Conservation (phyloP, 148 eudicot genomes). For the Spergularia marina region DNA sequence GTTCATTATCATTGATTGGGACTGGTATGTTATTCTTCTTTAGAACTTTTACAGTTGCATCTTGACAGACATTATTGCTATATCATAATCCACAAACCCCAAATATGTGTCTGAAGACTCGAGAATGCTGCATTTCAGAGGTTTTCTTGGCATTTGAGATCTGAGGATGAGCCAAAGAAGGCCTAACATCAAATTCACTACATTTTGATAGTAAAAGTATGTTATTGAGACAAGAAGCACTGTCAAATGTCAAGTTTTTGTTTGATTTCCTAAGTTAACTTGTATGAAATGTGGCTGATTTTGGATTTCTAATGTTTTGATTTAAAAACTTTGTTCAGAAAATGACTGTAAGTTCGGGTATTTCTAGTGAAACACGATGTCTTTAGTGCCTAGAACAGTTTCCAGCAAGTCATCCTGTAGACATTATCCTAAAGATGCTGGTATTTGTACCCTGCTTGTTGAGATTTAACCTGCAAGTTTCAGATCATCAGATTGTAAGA, state of each 20-base stretch:
- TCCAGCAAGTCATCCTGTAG: no score
- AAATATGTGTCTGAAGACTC: background rate
- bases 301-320: no score
- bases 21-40: constrained; percentile 49
- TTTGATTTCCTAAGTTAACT: no score
- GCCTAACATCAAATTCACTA: background rate
- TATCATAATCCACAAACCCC: background rate
- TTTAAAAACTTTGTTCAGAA: no score
- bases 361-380: no score
- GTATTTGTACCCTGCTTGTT: background rate
- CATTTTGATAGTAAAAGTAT: no score
- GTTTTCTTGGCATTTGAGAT: background rate
- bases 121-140: background rate
- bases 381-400: no score
- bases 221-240: no score
- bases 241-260: no score
- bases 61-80: background rate
- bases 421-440: background rate
- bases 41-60: background rate
- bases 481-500: background rate
- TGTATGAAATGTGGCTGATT: no score
- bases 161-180: background rate
- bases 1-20: constrained; percentile 72
- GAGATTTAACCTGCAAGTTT: background rate
- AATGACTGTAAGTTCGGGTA: no score